A percentile compares a stretch with the other conserved stretches of the same genome.
Evolutionary conservation across 495 filamentous ascomycete species (phyloP).

Genomic region (Hypomontagnella monticulosa): DNA sequence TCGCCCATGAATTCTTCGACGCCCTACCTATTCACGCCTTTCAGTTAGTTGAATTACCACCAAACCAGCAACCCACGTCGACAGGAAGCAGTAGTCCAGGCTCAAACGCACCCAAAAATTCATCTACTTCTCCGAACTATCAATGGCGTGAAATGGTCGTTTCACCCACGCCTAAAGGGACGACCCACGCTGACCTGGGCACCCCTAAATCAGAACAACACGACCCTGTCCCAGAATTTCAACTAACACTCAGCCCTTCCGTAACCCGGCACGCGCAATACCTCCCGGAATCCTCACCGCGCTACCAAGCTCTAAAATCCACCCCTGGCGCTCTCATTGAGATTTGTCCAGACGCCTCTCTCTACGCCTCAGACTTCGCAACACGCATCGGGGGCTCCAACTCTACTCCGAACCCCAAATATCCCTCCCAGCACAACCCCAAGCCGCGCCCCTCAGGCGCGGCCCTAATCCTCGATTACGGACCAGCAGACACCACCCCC

Average conservation of each 20-base stretch:
- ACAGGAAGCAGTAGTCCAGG: conserved; percentile 37
- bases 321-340: conserved; percentile 76
- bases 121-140: conserved; percentile 55
- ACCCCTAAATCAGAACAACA: conserved; percentile 65
- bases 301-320: conserved; percentile 78
- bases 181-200: conserved; percentile 54
- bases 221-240: conserved; percentile 74
- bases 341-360: conserved; percentile 83
- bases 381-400: conserved; percentile 76
- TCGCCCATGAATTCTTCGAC: conserved; percentile 98
- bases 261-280: conserved; percentile 83
- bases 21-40: conserved; percentile 98
- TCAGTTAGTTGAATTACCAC: conserved; percentile 68
- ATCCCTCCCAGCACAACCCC: conserved; percentile 43
- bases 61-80: conserved; percentile 54
- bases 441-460: conserved; percentile 78
- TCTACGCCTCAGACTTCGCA: conserved; percentile 83
- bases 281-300: conserved; percentile 82
- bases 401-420: background rate
- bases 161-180: conserved; percentile 66
- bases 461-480: conserved; percentile 94
- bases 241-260: conserved; percentile 76
- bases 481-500: conserved; percentile 79
- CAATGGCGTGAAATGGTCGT: conserved; percentile 93
- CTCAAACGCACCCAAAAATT: conserved; percentile 55